Evolutionary conservation across 2,329 filamentous ascomycete species (phyloP).

Genomic region (Dothideomycetidae sp.): DNA sequence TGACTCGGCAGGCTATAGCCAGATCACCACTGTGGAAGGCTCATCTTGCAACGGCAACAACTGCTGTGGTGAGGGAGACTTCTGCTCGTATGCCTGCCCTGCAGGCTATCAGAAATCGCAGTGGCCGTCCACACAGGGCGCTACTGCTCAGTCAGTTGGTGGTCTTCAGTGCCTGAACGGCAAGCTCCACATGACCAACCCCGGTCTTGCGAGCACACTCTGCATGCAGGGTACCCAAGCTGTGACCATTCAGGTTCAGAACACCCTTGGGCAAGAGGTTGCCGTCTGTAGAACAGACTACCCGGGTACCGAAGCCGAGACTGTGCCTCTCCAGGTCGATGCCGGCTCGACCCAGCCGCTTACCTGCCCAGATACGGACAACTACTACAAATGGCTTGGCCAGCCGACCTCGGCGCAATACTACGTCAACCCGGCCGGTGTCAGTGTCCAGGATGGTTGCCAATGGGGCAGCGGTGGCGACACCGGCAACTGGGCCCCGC

Average conservation of each 20-base stretch:
- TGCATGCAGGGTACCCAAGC: conserved; percentile 60
- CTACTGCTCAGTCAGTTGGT: conserved; percentile 71
- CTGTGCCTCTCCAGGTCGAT: conserved; percentile 53
- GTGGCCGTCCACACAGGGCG: conserved; percentile 68
- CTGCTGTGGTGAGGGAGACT: conserved; percentile 46
- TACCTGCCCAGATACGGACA: conserved; percentile 57
- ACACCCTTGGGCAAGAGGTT: conserved; percentile 52
- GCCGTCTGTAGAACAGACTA: conserved; percentile 92
- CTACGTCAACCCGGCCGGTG: conserved; percentile 80
- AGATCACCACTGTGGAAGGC: conserved; percentile 53
- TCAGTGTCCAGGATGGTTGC: conserved; percentile 54
- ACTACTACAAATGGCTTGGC: conserved; percentile 67
- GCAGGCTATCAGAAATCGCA: conserved; percentile 83
- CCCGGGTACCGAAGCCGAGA: conserved; percentile 77
- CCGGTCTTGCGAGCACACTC: conserved; percentile 47
- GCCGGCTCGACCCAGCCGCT: conserved; percentile 47
- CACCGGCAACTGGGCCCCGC: conserved; percentile 71
- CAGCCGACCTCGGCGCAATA: conserved; percentile 78
- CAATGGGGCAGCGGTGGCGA: conserved; percentile 52
- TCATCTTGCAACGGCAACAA: conserved; percentile 41
- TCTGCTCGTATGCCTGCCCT: conserved; percentile 93
- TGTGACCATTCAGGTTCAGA: conserved; percentile 52
- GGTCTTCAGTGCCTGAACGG: conserved; percentile 70
- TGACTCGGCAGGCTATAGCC: conserved; percentile 24
- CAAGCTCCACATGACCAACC: conserved; percentile 64